A percentile compares a stretch with the other conserved stretches of the same genome.
phyloP scores from a whole-genome alignment of 768 basidiomycete species.

The Boletus eberwhitei region DNA sequence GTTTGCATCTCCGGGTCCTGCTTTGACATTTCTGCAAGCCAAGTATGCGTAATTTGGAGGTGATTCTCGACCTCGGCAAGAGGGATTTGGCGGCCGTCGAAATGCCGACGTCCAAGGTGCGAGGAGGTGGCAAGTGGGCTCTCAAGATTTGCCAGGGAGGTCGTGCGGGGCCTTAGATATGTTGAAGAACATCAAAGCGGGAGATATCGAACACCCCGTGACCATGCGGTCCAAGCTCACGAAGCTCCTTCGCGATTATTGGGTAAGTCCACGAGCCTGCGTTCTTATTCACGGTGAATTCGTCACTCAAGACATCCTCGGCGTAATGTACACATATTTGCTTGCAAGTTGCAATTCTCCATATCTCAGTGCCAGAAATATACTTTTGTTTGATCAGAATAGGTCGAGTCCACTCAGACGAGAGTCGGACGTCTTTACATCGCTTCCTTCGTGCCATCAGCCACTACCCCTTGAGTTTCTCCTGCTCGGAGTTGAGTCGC shows the following conservation, averaged over 20 bases:
- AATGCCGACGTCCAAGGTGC: background rate
- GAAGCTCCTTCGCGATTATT: background rate
- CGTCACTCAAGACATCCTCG: background rate
- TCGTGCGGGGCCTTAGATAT: background rate
- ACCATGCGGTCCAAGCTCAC: background rate
- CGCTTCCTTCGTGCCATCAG: background rate
- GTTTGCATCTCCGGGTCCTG: background rate
- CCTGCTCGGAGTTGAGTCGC: conserved; percentile 2
- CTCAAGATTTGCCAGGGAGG: too few relatives aligned
- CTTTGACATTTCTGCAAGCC: background rate
- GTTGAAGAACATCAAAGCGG: background rate
- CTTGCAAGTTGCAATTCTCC: background rate
- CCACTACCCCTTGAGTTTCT: conserved; percentile 11
- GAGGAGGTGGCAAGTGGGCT: background rate
- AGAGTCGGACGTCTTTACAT: background rate
- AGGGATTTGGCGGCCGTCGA: background rate
- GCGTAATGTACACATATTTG: background rate
- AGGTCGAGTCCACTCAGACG: background rate
- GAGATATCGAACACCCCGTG: too few relatives aligned
- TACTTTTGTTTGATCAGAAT: background rate
- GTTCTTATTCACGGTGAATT: background rate
- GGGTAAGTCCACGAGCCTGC: background rate
- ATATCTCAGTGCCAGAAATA: background rate
- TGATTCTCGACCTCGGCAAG: background rate
- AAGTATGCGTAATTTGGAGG: background rate